These are phyloP conservation scores for Naganishia albida DNA, from an alignment of 1,284 basidiomycete species.

Conservation along the genomic window DNA sequence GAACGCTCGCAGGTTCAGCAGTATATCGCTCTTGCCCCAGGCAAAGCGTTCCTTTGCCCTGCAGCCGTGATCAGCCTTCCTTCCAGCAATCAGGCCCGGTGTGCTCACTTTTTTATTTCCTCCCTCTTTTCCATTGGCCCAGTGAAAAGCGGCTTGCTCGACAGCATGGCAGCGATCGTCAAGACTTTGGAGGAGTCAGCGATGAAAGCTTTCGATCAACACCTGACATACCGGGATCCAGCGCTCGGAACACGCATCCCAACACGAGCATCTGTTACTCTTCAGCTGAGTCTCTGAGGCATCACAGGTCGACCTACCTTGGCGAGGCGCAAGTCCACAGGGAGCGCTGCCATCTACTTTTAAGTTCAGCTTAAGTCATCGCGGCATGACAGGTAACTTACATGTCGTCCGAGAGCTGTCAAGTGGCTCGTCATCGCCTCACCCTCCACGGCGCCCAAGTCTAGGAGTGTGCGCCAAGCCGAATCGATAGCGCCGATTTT, in stretches of 20 bases:
- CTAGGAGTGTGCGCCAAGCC: slow-evolving; percentile 72
- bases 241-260: slow-evolving; percentile 74
- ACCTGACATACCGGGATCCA: slow-evolving; percentile 56
- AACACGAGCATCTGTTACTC: slow-evolving; percentile 71
- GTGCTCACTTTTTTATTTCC: slow-evolving; percentile 66
- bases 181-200: slow-evolving; percentile 55
- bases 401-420: slow-evolving; percentile 80
- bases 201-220: slow-evolving; percentile 30
- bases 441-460: slow-evolving; percentile 75
- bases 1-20: slow-evolving; percentile 79
- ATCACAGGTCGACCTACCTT: slow-evolving; percentile 56
- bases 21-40: slow-evolving; percentile 76
- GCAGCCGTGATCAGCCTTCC: slow-evolving; percentile 28
- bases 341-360: slow-evolving; percentile 69
- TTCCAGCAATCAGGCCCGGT: neutral
- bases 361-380: slow-evolving; percentile 16
- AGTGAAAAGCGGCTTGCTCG: slow-evolving; percentile 81
- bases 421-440: slow-evolving; percentile 61
- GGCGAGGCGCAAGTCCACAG: slow-evolving; percentile 82
- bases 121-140: slow-evolving; percentile 80
- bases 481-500: slow-evolving; percentile 72
- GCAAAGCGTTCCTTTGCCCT: slow-evolving; percentile 72
- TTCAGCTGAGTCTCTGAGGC: slow-evolving; percentile 39
- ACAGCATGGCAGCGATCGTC: slow-evolving; percentile 79
- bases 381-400: slow-evolving; percentile 56